Percentiles rank a stretch among this genome's conserved stretches.
phyloP scores from a whole-genome alignment of 106 monocot genomes.

The Iris macrosiphon region DNA sequence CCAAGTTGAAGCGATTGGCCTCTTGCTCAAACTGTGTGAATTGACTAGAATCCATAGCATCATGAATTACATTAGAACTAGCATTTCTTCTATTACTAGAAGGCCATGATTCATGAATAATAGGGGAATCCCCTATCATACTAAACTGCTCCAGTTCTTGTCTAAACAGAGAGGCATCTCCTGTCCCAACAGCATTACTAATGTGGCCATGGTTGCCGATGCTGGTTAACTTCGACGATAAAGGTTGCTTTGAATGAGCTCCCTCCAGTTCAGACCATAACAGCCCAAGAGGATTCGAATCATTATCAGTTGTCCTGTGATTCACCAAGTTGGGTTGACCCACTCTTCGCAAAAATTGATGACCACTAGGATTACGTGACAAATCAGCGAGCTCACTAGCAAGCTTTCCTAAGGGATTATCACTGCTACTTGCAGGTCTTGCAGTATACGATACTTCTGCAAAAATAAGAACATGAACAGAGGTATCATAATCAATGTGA shows the following conservation, averaged over 20 bases:
- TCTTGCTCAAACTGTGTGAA: constrained; percentile 48
- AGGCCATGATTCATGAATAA: constrained; percentile 35
- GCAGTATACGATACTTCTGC: constrained; percentile 75
- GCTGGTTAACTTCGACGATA: constrained; percentile 53
- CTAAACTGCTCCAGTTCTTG: too few relatives aligned
- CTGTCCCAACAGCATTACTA: constrained; percentile 7
- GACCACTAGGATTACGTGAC: constrained; percentile 11
- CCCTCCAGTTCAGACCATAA: constrained; percentile 85
- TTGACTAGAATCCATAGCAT: constrained; percentile 25
- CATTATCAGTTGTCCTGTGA: constrained; percentile 29
- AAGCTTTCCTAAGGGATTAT: constrained; percentile 18
- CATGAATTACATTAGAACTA: constrained; percentile 23
- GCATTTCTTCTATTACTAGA: constrained; percentile 15
- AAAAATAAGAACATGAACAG: constrained; percentile 11
- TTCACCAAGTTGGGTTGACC: constrained; percentile 19
- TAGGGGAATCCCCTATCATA: constrained; percentile 6
- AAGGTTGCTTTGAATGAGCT: constrained; percentile 48
- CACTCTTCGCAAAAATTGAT: constrained; percentile 15
- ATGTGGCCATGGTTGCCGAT: constrained; percentile 16
- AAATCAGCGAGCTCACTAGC: constrained; percentile 16
- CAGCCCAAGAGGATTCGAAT: constrained; percentile 65
- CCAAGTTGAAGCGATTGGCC: constrained; percentile 26
- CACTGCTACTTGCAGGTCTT: constrained; percentile 30
- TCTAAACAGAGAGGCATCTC: not conserved
- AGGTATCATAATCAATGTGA: not conserved